Conservation (phyloP, 495 filamentous ascomycete species). For the Aspergillus hancockii region DNA sequence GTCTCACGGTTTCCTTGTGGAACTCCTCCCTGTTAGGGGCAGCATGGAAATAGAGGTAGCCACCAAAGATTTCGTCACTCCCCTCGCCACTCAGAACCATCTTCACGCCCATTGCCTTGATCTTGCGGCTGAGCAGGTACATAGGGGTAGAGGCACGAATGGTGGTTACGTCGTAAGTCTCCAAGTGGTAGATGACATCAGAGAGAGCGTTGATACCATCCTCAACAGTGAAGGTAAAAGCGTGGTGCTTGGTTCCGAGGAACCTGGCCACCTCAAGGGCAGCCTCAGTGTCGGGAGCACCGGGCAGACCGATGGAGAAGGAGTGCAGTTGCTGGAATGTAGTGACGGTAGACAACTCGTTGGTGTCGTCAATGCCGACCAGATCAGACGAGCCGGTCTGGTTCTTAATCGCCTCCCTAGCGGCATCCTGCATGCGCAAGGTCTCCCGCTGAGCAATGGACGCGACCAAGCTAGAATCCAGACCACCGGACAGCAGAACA, state of each 20-base stretch:
- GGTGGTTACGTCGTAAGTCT: slow-evolving; percentile 97
- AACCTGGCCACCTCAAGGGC: slow-evolving; percentile 90
- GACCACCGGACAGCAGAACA: slow-evolving; percentile 89
- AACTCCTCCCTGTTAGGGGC: slow-evolving; percentile 88
- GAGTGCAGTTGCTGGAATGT: slow-evolving; percentile 93
- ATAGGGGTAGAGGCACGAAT: slow-evolving; percentile 98
- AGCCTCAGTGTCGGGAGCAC: slow-evolving; percentile 85
- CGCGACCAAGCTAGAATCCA: slow-evolving; percentile 94
- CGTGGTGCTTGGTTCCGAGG: slow-evolving; percentile 95
- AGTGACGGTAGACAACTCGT: slow-evolving; percentile 87
- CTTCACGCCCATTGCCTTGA: slow-evolving; percentile 98
- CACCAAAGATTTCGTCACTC: slow-evolving; percentile 96
- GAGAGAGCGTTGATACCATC: slow-evolving; percentile 94
- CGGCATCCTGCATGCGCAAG: slow-evolving; percentile 65
- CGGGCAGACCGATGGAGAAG: slow-evolving; percentile 94
- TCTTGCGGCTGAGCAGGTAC: slow-evolving; percentile 96
- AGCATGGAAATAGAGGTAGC: slow-evolving; percentile 97
- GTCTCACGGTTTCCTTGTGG: slow-evolving; percentile 87
- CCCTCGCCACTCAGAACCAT: slow-evolving; percentile 98
- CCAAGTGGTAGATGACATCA: slow-evolving; percentile 96
- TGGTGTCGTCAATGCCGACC: slow-evolving; percentile 90
- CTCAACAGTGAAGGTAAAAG: slow-evolving; percentile 96
- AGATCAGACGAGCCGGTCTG: slow-evolving; percentile 63
- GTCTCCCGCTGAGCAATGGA: slow-evolving; percentile 95
- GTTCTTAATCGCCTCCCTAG: slow-evolving; percentile 37